These are phyloP conservation scores for Tulasnella sp. DNA, from an alignment of 768 basidiomycete genomes.

Conservation along the genomic window DNA sequence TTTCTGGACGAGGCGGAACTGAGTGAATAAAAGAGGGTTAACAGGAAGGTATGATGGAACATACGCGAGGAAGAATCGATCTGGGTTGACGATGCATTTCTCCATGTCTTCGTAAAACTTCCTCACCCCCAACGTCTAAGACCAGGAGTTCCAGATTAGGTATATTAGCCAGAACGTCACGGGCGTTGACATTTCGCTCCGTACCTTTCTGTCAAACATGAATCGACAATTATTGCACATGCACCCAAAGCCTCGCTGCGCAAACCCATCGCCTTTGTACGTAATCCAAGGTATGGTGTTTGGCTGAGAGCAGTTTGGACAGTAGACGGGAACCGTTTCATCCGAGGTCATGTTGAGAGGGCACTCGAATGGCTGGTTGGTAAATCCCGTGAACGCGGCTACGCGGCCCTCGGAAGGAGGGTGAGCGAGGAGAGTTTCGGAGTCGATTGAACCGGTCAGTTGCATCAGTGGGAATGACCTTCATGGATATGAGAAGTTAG, in stretches of 20 bases:
- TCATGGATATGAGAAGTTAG: background rate
- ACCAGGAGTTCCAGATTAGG: no score
- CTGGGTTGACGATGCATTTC: constrained; percentile 18
- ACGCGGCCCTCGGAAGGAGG: background rate
- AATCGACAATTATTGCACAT: background rate
- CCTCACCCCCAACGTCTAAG: constrained; percentile 26
- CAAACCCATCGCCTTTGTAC: constrained; percentile 34
- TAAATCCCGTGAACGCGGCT: constrained; percentile 7
- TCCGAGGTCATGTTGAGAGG: background rate
- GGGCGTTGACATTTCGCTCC: no score
- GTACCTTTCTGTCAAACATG: constrained; percentile 33
- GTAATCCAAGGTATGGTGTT: constrained; percentile 36
- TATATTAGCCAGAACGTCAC: no score
- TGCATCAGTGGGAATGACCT: constrained; percentile 35
- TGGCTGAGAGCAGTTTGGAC: background rate
- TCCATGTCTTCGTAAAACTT: constrained; percentile 34
- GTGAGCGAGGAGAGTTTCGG: constrained; percentile 30
- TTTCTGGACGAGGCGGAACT: background rate
- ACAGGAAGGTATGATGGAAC: background rate
- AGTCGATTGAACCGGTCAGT: constrained; percentile 29
- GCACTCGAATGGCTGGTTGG: background rate
- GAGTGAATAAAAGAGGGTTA: background rate
- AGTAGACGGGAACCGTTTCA: background rate
- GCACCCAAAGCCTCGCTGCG: constrained; percentile 36
- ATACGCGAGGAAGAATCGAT: constrained; percentile 31